phyloP scores from a whole-genome alignment of 768 basidiomycete species.

The Chiua virens region DNA sequence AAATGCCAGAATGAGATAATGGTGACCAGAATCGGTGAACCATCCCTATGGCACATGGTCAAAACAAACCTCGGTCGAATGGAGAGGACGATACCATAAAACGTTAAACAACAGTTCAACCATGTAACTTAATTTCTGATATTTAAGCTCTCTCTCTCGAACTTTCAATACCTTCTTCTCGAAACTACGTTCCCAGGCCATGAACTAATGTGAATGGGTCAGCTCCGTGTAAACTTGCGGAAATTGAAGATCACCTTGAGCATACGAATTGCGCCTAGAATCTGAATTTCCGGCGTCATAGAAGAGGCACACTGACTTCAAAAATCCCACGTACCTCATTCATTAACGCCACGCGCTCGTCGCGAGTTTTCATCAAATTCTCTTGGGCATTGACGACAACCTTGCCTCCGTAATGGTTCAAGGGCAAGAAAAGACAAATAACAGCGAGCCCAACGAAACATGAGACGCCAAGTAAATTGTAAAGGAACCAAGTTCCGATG shows the following conservation, averaged over 20 bases:
- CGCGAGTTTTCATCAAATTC: slow-evolving; percentile 87
- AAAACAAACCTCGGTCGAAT: not conserved
- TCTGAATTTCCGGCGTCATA: slow-evolving; percentile 32
- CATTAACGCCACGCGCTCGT: slow-evolving; percentile 89
- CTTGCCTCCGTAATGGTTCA: slow-evolving; percentile 85
- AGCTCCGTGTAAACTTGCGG: not conserved
- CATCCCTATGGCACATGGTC: slow-evolving; percentile 32
- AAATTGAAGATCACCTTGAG: slow-evolving; percentile 51
- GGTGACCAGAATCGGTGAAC: slow-evolving; percentile 57
- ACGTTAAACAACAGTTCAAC: slow-evolving; percentile 71
- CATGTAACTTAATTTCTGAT: slow-evolving; percentile 82
- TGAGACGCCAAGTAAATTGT: slow-evolving; percentile 75
- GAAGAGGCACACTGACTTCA: not conserved
- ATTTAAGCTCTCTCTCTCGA: slow-evolving; percentile 78
- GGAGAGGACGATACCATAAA: slow-evolving; percentile 43
- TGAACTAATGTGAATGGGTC: slow-evolving; percentile 54
- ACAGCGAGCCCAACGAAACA: slow-evolving; percentile 78
- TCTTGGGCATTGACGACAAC: slow-evolving; percentile 77
- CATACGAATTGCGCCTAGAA: slow-evolving; percentile 88
- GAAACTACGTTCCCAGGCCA: slow-evolving; percentile 94
- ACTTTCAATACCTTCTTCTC: slow-evolving; percentile 72
- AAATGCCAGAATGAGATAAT: slow-evolving; percentile 70
- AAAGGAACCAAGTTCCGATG: slow-evolving; percentile 75
- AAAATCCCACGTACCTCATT: slow-evolving; percentile 55
- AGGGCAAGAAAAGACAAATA: slow-evolving; percentile 66